Conservation (phyloP, 2,329 filamentous ascomycete genomes). For the Thielaviopsis punctulata region DNA sequence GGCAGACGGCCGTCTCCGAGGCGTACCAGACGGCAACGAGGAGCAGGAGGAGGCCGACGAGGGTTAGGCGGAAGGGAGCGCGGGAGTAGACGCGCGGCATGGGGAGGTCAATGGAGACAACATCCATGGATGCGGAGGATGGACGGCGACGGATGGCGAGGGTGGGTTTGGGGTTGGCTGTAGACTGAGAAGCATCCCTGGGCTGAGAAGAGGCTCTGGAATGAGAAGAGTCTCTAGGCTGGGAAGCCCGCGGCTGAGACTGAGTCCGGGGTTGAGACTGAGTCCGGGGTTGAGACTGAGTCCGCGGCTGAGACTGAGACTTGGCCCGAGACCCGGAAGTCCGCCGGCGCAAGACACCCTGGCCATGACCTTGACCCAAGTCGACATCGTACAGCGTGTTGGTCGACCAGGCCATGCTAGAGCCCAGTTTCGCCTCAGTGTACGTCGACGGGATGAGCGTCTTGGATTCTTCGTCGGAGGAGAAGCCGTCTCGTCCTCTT, state of each 20-base stretch:
- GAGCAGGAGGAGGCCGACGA: slow-evolving; percentile 29
- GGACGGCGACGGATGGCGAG: slow-evolving; percentile 2
- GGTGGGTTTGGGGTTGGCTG: slow-evolving; percentile 5
- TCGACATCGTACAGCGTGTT: neutral
- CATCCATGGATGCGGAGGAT: slow-evolving; percentile 7
- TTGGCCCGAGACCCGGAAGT: too few species aligned
- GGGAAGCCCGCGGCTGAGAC: too few species aligned
- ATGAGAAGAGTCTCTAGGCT: too few species aligned
- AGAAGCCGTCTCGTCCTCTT: too few species aligned
- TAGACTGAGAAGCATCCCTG: too few species aligned
- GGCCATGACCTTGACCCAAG: neutral
- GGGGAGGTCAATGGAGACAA: slow-evolving; percentile 25
- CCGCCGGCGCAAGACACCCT: too few species aligned
- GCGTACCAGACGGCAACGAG: slow-evolving; percentile 34
- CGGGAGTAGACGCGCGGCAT: slow-evolving; percentile 30
- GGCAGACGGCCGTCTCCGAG: slow-evolving; percentile 36
- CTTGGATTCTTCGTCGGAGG: slow-evolving; percentile 3
- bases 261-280: too few species aligned
- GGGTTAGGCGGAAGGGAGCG: slow-evolving; percentile 30
- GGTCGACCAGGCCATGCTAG: slow-evolving; percentile 4
- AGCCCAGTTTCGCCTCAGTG: slow-evolving; percentile 4
- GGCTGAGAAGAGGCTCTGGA: too few species aligned
- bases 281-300: too few species aligned
- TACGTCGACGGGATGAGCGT: slow-evolving; percentile 6
- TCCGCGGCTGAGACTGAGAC: too few species aligned